A percentile compares a stretch with the other conserved stretches of the same genome.
Evolutionary conservation across 2,329 filamentous ascomycete species (phyloP).

Genomic region (Setomelanomma holmii): DNA sequence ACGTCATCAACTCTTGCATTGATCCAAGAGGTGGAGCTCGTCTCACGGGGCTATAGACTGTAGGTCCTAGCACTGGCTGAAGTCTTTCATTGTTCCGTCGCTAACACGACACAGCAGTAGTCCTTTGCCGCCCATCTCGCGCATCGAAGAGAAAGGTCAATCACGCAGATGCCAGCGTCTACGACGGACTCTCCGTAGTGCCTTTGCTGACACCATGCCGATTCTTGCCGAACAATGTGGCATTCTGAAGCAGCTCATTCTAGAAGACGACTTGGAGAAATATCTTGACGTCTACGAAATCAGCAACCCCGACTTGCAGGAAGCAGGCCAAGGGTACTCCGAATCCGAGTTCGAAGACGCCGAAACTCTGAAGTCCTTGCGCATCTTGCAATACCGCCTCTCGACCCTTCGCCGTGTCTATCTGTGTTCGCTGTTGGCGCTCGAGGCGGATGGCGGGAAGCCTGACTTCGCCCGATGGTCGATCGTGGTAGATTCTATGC

Average conservation of each 20-base stretch:
- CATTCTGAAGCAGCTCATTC: conserved; percentile 74
- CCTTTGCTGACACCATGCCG: conserved; percentile 73
- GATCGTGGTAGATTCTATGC: conserved; percentile 76
- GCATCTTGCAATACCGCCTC: conserved; percentile 70
- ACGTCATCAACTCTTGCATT: conserved; percentile 78
- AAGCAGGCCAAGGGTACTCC: conserved; percentile 61
- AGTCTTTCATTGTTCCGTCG: conserved; percentile 14
- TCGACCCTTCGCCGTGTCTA: conserved; percentile 83
- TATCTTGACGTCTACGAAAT: conserved; percentile 77
- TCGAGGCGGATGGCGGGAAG: conserved; percentile 81
- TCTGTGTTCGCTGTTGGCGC: conserved; percentile 84
- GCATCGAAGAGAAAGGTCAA: conserved; percentile 84
- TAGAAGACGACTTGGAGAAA: conserved; percentile 84
- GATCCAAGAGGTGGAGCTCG: conserved; percentile 93
- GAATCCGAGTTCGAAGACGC: conserved; percentile 75
- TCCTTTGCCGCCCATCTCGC: conserved; percentile 88
- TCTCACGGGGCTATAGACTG: conserved; percentile 88
- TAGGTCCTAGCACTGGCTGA: conserved; percentile 53
- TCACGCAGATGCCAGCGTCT: conserved; percentile 80
- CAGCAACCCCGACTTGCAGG: conserved; percentile 54
- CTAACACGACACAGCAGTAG: conserved; percentile 68
- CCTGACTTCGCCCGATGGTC: conserved; percentile 81
- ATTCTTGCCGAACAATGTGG: conserved; percentile 74
- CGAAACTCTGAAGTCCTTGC: conserved; percentile 79
- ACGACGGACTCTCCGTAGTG: conserved; percentile 75